These are phyloP conservation scores for Zymoseptoria crescenta DNA, from an alignment of 2,329 filamentous ascomycete genomes.

Conservation along the genomic window DNA sequence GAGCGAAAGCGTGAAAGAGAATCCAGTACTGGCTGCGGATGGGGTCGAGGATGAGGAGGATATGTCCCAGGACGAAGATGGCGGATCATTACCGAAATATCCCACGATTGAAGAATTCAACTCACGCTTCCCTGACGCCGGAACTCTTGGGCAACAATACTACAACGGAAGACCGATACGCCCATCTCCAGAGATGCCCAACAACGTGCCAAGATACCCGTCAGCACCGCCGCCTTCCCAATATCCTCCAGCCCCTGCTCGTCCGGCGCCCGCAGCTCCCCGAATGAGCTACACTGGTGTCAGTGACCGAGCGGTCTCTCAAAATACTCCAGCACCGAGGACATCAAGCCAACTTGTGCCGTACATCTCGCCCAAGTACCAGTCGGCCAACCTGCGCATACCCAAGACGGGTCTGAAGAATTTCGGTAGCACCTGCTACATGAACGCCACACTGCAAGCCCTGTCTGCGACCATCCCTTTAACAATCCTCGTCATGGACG, in stretches of 20 bases:
- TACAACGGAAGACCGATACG: slow-evolving; percentile 19
- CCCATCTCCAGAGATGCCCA: slow-evolving; percentile 29
- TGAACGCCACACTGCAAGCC: slow-evolving; percentile 83
- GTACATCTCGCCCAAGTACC: slow-evolving; percentile 40
- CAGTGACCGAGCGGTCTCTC: slow-evolving; percentile 46
- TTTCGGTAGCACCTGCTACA: slow-evolving; percentile 78
- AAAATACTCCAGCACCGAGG: slow-evolving; percentile 28
- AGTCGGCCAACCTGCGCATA: slow-evolving; percentile 39
- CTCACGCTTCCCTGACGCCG: slow-evolving; percentile 67
- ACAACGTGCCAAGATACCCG: slow-evolving; percentile 23
- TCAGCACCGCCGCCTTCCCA: slow-evolving; percentile 27
- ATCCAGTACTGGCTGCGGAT: slow-evolving; percentile 20
- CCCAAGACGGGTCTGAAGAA: slow-evolving; percentile 71
- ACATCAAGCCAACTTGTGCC: slow-evolving; percentile 33
- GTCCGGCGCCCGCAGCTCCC: slow-evolving; percentile 51
- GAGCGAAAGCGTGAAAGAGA: slow-evolving; percentile 50
- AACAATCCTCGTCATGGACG: slow-evolving; percentile 57
- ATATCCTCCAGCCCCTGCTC: slow-evolving; percentile 45
- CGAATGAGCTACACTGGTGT: slow-evolving; percentile 73
- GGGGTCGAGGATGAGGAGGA: slow-evolving; percentile 40
- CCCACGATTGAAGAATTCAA: slow-evolving; percentile 68
- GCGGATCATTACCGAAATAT: slow-evolving; percentile 9
- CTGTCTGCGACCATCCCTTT: slow-evolving; percentile 62
- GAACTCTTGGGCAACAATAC: slow-evolving; percentile 53
- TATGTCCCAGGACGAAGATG: slow-evolving; percentile 5